Conservation (phyloP, 1,284 basidiomycete species). For the Ustilago tritici region DNA sequence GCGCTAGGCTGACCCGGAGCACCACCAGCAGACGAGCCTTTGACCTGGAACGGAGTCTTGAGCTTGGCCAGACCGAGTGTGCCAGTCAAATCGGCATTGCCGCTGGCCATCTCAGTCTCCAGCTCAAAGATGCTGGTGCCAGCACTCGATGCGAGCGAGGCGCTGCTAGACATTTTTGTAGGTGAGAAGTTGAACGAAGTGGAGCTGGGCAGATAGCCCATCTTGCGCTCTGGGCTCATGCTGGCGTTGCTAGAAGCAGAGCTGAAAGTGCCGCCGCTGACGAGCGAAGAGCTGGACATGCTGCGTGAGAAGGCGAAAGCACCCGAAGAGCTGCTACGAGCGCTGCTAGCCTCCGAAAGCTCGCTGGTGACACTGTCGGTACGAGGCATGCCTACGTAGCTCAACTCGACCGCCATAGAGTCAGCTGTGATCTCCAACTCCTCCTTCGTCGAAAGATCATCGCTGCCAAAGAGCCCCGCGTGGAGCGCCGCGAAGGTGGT, state of each 20-base stretch:
- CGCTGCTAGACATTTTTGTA: conserved; percentile 38
- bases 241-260: conserved; percentile 47
- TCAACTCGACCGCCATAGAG: conserved; percentile 28
- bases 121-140: conserved; percentile 45
- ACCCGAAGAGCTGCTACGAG: conserved; percentile 48
- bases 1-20: conserved; percentile 3
- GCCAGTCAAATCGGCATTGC: background rate
- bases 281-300: conserved; percentile 50
- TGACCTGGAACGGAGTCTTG: conserved; percentile 43
- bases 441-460: conserved; percentile 28
- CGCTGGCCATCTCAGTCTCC: conserved; percentile 15
- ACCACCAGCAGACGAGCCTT: conserved; percentile 8
- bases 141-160: conserved; percentile 40
- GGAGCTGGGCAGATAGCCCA: conserved; percentile 28
- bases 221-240: conserved; percentile 46
- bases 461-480: conserved; percentile 21
- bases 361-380: conserved; percentile 49
- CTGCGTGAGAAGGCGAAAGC: conserved; percentile 53
- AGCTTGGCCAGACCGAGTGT: conserved; percentile 18
- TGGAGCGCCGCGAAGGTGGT: conserved; percentile 29
- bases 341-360: conserved; percentile 37
- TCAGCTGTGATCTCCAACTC: conserved; percentile 32
- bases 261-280: conserved; percentile 48
- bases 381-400: conserved; percentile 31
- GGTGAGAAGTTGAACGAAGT: conserved; percentile 39